Conservation (phyloP, 2,329 filamentous ascomycete species). For the Hymenoscyphus albidus region DNA sequence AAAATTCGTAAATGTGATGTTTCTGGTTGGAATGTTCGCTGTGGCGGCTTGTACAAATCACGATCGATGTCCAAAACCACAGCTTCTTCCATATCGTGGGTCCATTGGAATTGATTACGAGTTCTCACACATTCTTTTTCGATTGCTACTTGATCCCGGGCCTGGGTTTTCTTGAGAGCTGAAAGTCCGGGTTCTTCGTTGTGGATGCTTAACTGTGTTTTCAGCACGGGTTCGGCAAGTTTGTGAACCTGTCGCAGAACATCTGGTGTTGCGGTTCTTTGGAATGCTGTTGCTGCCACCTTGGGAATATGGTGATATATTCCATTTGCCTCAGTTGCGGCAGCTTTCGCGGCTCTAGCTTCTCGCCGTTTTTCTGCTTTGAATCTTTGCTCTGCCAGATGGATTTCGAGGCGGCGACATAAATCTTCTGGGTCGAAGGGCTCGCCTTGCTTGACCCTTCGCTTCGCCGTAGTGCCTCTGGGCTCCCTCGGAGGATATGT, state of each 20-base stretch:
- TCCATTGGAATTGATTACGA: constrained; percentile 44
- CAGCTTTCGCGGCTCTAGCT: constrained; percentile 20
- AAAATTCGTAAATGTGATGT: constrained; percentile 21
- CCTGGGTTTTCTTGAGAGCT: constrained; percentile 22
- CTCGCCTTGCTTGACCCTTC: constrained; percentile 31
- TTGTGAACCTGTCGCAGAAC: constrained; percentile 41
- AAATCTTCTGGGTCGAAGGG: constrained; percentile 55
- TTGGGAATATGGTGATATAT: constrained; percentile 50
- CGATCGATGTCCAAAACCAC: constrained; percentile 33
- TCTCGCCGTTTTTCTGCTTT: constrained; percentile 30
- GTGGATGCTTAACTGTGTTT: constrained; percentile 38
- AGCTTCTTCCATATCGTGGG: constrained; percentile 38
- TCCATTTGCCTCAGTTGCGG: constrained; percentile 17
- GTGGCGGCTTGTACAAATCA: constrained; percentile 29
- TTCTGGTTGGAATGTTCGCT: constrained; percentile 36
- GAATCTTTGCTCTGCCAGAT: constrained; percentile 49
- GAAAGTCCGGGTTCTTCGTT: constrained; percentile 26
- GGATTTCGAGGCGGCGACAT: constrained; percentile 46
- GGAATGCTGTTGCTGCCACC: constrained; percentile 53
- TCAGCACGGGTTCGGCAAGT: constrained; percentile 43
- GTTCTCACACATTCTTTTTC: constrained; percentile 37
- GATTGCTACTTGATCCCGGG: constrained; percentile 32
- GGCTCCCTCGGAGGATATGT: constrained; percentile 23
- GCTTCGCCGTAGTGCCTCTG: constrained; percentile 17
- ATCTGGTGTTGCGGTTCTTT: constrained; percentile 48